Base-by-base conservation (phyloP, 2,329 filamentous ascomycete species). In the Penicillium fuscoglaucum region DNA sequence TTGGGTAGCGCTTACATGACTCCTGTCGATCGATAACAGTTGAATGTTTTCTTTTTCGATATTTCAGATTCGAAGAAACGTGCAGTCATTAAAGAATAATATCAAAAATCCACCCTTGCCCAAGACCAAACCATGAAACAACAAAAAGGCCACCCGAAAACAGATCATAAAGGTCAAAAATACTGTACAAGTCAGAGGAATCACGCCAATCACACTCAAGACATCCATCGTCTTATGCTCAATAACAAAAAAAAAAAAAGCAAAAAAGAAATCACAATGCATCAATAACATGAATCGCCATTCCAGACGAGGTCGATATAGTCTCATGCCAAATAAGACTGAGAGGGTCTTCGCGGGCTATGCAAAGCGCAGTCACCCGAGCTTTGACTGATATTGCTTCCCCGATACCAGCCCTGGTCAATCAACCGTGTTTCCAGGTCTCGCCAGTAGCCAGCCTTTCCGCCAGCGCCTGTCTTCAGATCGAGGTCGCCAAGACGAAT, bases 401-500 rank as follows among this genome's bases (percentile, higher is more conserved):
- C 79, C 13, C 63, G 65, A 69, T 95, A 93, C 81, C 87, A 93
- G 17, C 88, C 89, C 13, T 82, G 85, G 1, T 84, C 76, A 48
- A 90, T 83, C 57, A 93, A 76, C 26, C 81, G 78, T 52, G 75
- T 74, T 74, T 95, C 90, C 45, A 83, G 81, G 17, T 78, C 75
- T 59, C 80, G 80, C 90, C 90, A 95, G 68, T 90, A 88, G 45
- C 79, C 79, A 56, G 86, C 79, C 72, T 93, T 93, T 53, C 82
- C 79, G 9, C 75, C 82, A 0, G 77, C 76, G 9, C 83, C 81
- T 57, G 87, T 87, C 77, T 95, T 95, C 68, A 89, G 82, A 74
- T 95, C 90, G 44, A 93, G 81, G 69, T 95, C 90, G 1, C 88
- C 89, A 10, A 95, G 80, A 54, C 88, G 84, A 44, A 79, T 73